Base-by-base conservation (phyloP, 352 stramenopile species). In the Detonula confervacea region DNA sequence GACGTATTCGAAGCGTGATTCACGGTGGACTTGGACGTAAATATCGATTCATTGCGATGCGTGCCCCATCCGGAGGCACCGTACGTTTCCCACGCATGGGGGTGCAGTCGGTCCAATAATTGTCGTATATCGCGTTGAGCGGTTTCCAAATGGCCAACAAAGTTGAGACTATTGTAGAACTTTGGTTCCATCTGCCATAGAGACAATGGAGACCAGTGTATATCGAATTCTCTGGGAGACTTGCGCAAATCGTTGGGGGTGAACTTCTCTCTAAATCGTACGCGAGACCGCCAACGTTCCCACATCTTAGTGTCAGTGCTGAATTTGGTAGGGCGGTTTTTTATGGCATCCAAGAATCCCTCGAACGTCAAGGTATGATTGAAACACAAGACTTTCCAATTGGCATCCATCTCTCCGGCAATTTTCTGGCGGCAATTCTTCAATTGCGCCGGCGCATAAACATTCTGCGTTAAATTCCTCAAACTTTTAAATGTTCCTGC, bases 141-240 rank as follows among this genome's bases (percentile, higher is more conserved):
- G 9, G 18, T 75, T 51, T 89, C 79, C 30, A 89, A 74, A 30
- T 83, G 71, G 20, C 85, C 85, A 18, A 91, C 69, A 72, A 91
- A 91, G 65, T 88, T 85, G 12, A 89, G 77, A 22, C 66, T 65
- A 20, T 55, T 44, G 70, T 80, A 87, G 49, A 84, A 87, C 25
- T 84, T 82, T 16, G 42, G 8, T 44, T 85, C 70, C 42, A 91
- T 83, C 35, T 72, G 39, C 12, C 47, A 30, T 44, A 55, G 44
- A 29, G 29, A 61, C 24, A 82, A 64, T 1, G 78, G 70, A 24
- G 22, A 61, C 81, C 77, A 88, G 69, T 88, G 77, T 20, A 69
- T 62, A 63, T 88, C 73, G 0, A 16, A 37, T 70, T 57, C 72
- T 64, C n/a, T 42, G 1, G 65, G 54, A 6, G 55, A 65, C 18